These are phyloP conservation scores for Globisporangium acanthophoron DNA, from an alignment of 352 stramenopile genomes.

Conservation along the genomic window DNA sequence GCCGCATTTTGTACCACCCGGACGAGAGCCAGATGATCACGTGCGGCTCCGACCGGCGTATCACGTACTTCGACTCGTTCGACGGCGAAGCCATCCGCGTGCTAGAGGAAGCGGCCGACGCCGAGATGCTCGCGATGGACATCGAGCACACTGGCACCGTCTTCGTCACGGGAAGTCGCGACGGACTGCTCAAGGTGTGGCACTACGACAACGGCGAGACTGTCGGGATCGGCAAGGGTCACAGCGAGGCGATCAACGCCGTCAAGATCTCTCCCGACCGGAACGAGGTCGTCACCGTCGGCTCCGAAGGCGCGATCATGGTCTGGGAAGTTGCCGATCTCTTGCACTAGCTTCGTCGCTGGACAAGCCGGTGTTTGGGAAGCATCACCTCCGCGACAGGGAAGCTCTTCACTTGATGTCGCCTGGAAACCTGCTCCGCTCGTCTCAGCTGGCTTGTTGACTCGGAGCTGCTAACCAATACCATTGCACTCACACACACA, in stretches of 20 bases:
- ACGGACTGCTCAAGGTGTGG: conserved; percentile 93
- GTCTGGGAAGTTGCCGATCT: conserved; percentile 89
- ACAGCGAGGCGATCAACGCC: conserved; percentile 91
- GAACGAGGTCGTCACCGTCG: conserved; percentile 91
- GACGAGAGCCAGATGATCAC: conserved; percentile 96
- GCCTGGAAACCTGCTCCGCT: neutral
- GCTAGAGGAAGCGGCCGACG: conserved; percentile 88
- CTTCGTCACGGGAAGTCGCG: conserved; percentile 90
- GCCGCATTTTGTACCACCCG: conserved; percentile 91
- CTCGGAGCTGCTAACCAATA: neutral
- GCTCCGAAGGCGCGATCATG: conserved; percentile 93
- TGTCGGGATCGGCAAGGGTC: conserved; percentile 83
- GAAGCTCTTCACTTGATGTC: neutral
- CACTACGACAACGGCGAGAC: conserved; percentile 95
- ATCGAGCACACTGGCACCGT: conserved; percentile 85
- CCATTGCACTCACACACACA: neutral
- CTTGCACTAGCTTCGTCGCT: neutral
- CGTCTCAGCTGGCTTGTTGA: too few relatives aligned
- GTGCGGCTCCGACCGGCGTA: conserved; percentile 92
- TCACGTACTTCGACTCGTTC: conserved; percentile 96
- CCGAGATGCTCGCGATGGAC: conserved; percentile 92
- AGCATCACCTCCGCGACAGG: too few relatives aligned
- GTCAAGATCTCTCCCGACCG: conserved; percentile 93
- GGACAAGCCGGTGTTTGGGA: too few relatives aligned
- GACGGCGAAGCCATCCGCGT: conserved; percentile 93